Evolutionary conservation across 345 rosid species (phyloP).

Genomic region (Eucalyptus curtisii): DNA sequence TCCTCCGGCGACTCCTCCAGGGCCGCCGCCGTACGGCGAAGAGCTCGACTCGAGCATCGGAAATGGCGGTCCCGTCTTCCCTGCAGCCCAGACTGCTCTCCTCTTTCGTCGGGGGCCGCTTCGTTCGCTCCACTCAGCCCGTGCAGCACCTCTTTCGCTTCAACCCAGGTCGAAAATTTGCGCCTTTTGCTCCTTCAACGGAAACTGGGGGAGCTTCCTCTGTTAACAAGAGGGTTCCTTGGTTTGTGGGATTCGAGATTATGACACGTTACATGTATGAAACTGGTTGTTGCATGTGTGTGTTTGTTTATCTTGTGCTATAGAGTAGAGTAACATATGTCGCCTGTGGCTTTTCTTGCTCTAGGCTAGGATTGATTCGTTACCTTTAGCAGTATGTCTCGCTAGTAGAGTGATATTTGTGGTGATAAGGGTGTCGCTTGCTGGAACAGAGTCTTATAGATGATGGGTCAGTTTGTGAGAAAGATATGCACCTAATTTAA

Average conservation of each 20-base stretch:
- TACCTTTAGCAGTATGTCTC: not conserved
- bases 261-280: not conserved
- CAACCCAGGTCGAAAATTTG: slow-evolving; percentile 25
- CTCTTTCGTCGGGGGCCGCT: slow-evolving; percentile 39
- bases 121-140: slow-evolving; percentile 35
- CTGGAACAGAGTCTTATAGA: not conserved
- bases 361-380: not conserved
- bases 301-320: not conserved
- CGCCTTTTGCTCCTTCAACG: not conserved
- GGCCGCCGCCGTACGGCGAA: not conserved
- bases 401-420: not conserved
- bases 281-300: not conserved
- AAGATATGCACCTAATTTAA: not conserved
- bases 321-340: not conserved
- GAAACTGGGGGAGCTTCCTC: too few species aligned
- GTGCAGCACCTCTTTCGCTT: slow-evolving; percentile 28
- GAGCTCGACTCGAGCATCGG: not conserved
- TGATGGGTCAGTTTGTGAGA: not conserved
- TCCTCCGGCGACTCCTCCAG: not conserved
- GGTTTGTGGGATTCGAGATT: not conserved
- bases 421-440: not conserved
- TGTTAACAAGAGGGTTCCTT: too few species aligned
- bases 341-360: not conserved
- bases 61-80: slow-evolving; percentile 46
- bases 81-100: slow-evolving; percentile 56